Percentiles rank a stretch among this genome's conserved stretches.
Conservation (phyloP, 2,329 filamentous ascomycete species). For the Cyclaneusma minus region DNA sequence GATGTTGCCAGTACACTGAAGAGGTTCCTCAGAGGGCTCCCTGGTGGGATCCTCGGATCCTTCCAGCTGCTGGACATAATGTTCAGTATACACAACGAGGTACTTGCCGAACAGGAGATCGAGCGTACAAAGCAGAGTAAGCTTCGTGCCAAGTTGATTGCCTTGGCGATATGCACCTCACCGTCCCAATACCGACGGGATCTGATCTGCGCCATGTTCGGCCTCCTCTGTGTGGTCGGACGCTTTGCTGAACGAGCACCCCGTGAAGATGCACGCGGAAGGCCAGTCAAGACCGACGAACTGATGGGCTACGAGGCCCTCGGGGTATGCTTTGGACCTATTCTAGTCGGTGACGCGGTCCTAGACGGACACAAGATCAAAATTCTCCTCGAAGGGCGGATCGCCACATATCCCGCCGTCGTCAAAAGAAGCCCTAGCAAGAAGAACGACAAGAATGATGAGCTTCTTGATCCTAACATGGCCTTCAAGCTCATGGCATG, state of each 20-base stretch:
- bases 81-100: slow-evolving; percentile 41
- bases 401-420: slow-evolving; percentile 4
- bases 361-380: slow-evolving; percentile 34
- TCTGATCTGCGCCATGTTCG: slow-evolving; percentile 52
- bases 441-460: slow-evolving; percentile 10
- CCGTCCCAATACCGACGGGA: slow-evolving; percentile 43
- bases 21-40: slow-evolving; percentile 43
- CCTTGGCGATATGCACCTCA: slow-evolving; percentile 44
- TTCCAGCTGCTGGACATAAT: slow-evolving; percentile 44
- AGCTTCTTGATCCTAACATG: slow-evolving; percentile 8
- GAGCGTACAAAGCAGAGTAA: slow-evolving; percentile 37
- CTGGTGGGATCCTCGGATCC: slow-evolving; percentile 51
- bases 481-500: slow-evolving; percentile 38
- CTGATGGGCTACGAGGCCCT: slow-evolving; percentile 49
- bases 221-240: slow-evolving; percentile 45
- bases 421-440: slow-evolving; percentile 24
- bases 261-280: slow-evolving; percentile 33
- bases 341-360: slow-evolving; percentile 43
- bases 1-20: slow-evolving; percentile 57
- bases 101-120: slow-evolving; percentile 34
- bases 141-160: slow-evolving; percentile 47
- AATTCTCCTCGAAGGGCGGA: not conserved
- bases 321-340: slow-evolving; percentile 48
- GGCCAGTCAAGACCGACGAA: slow-evolving; percentile 37
- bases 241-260: slow-evolving; percentile 36